These are phyloP conservation scores for Selaginella tamariscina DNA, from an alignment of 75 land plant genomes.

Conservation along the genomic window DNA sequence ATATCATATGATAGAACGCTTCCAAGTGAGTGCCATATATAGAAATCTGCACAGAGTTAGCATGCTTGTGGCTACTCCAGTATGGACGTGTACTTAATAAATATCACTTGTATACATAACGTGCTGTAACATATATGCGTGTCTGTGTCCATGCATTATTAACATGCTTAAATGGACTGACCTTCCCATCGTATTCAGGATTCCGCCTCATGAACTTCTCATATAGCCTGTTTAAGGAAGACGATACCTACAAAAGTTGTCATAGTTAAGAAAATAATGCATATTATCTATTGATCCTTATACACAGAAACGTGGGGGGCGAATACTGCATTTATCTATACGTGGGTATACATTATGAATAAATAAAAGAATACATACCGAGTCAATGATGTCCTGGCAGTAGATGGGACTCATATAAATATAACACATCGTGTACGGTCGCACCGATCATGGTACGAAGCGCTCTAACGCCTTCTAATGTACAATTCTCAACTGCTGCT, in stretches of 20 bases:
- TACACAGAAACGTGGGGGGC: too few species aligned
- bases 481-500: conserved; percentile 63
- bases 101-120: not conserved
- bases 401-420: conserved; percentile 98
- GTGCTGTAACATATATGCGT: not conserved
- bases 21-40: conserved; percentile 96
- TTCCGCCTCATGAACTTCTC: conserved; percentile 73
- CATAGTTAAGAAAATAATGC: not conserved
- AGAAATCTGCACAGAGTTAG: conserved; percentile 52
- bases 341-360: not conserved
- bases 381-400: conserved; percentile 84
- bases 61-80: too few species aligned
- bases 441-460: conserved; percentile 77
- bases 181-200: conserved; percentile 97
- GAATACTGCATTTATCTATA: not conserved
- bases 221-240: conserved; percentile 70
- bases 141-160: not conserved
- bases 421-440: conserved; percentile 89
- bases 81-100: conserved; percentile 1
- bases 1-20: conserved; percentile 97
- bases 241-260: conserved; percentile 46
- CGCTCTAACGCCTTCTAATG: conserved; percentile 81
- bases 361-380: conserved; percentile 36
- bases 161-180: conserved; percentile 8
- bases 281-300: too few species aligned